Conservation (phyloP, 73 alveolate species). For the Uronychia binucleata region DNA sequence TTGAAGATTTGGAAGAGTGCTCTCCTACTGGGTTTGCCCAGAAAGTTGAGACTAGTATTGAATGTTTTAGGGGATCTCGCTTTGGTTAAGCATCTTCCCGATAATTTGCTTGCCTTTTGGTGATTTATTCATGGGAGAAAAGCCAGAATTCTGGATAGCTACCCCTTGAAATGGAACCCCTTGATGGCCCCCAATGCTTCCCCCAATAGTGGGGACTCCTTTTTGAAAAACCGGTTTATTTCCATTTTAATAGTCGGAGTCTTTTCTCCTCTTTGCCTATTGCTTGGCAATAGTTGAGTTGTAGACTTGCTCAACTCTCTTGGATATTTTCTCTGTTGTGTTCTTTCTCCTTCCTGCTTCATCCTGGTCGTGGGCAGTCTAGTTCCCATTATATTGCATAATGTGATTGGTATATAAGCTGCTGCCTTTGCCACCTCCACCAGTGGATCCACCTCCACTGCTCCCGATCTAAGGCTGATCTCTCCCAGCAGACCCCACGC, state of each 20-base stretch:
- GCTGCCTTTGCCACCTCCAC: no score
- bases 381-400: background rate
- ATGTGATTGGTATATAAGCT: background rate
- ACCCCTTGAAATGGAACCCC: no score
- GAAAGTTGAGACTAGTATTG: background rate
- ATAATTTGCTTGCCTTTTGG: background rate
- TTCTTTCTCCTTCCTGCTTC: background rate
- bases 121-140: background rate
- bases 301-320: background rate
- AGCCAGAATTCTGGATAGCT: no score
- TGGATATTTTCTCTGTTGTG: background rate
- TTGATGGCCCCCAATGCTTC: no score
- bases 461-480: no score
- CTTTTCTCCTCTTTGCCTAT: background rate
- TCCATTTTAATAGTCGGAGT: no score
- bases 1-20: background rate
- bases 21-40: background rate
- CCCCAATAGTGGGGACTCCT: no score
- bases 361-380: background rate
- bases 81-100: background rate
- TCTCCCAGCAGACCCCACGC: background rate
- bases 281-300: background rate
- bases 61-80: background rate
- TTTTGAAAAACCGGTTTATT: no score
- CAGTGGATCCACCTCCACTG: no score